A percentile compares a stretch with the other conserved stretches of the same genome.
phyloP scores from a whole-genome alignment of 202 grass and related monocot genomes.

The Panicum virgatum region DNA sequence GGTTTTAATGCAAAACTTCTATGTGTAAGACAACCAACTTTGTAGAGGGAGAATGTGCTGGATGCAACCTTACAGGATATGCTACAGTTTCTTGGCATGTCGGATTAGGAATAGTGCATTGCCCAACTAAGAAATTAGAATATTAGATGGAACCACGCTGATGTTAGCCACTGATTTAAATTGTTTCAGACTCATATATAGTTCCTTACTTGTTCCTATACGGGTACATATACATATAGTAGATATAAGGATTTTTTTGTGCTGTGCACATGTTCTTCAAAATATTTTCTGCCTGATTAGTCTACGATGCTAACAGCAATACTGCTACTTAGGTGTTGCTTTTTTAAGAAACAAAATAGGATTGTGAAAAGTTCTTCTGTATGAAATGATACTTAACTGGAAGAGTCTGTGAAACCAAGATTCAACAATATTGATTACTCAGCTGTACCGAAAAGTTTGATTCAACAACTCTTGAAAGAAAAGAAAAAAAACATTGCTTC shows the following conservation, averaged over 20 bases:
- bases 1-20: not conserved
- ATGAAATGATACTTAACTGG: not conserved
- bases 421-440: not conserved
- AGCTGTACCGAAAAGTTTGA: not conserved
- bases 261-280: not conserved
- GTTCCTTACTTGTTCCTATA: not conserved
- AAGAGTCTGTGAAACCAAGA: not conserved
- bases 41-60: not conserved
- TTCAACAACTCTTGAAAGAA: not conserved
- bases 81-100: not conserved
- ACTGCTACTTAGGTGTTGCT: not conserved
- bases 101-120: not conserved
- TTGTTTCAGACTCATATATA: not conserved
- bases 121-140: not conserved
- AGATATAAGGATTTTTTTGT: not conserved
- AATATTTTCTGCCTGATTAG: not conserved
- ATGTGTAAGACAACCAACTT: not conserved
- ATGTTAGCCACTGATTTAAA: not conserved
- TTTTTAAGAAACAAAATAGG: not conserved
- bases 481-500: not conserved
- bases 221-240: not conserved
- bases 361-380: not conserved
- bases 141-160: not conserved
- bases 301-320: not conserved
- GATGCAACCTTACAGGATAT: not conserved